Percentiles rank a stretch among this genome's conserved stretches.
These are phyloP conservation scores for Picea mariana DNA, from an alignment of 83 land plant genomes.

Conservation along the genomic window DNA sequence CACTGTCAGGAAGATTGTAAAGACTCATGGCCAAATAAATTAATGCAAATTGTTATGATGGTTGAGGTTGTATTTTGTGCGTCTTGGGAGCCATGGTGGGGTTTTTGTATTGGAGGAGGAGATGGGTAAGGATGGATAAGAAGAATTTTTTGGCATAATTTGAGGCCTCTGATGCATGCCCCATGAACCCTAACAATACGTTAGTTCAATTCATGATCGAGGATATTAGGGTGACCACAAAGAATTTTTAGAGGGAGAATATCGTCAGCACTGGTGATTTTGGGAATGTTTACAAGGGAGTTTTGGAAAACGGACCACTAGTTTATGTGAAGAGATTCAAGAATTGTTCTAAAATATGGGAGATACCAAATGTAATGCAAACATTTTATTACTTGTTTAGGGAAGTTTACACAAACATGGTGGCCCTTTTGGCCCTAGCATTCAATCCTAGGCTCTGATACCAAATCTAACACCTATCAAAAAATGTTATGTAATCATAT, in stretches of 20 bases:
- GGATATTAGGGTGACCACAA: conserved; percentile 53
- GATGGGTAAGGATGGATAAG: neutral
- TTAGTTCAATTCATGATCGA: conserved; percentile 47
- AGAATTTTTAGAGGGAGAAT: conserved; percentile 46
- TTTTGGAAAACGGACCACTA: conserved; percentile 48
- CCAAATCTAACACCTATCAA: no score
- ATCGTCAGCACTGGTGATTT: conserved; percentile 63
- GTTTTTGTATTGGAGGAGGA: conserved; percentile 9
- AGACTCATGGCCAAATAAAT: no score
- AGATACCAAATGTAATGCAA: no score
- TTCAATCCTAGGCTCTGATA: no score
- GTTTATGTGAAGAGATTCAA: conserved; percentile 72
- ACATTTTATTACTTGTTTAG: no score
- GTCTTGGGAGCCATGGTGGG: neutral
- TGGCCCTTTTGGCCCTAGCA: no score
- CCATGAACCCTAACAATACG: conserved; percentile 40
- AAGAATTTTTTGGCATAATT: neutral
- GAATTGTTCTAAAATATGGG: conserved; percentile 38
- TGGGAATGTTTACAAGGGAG: conserved; percentile 67
- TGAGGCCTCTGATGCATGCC: neutral
- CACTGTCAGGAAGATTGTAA: no score
- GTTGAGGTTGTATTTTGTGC: no score
- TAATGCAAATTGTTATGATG: no score
- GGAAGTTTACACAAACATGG: no score
- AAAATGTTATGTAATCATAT: no score